Percentiles rank a stretch among this genome's conserved stretches.
phyloP scores from a whole-genome alignment of 2,329 filamentous ascomycete genomes.

The Paradendryphiella salina region DNA sequence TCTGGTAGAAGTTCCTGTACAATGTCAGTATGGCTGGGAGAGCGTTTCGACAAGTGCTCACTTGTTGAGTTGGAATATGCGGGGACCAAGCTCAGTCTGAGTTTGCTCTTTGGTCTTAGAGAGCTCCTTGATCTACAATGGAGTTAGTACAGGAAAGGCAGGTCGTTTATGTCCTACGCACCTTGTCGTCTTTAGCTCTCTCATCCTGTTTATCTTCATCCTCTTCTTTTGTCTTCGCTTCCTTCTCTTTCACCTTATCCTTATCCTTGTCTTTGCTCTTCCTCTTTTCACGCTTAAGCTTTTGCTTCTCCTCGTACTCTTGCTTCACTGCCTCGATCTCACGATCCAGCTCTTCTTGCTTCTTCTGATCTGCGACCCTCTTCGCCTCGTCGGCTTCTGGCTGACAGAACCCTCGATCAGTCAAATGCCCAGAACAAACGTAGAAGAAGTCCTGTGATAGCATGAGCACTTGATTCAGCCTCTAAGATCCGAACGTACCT shows the following conservation, averaged over 20 bases:
- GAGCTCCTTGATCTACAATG: conserved; percentile 51
- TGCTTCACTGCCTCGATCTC: conserved; percentile 56
- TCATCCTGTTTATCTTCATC: conserved; percentile 67
- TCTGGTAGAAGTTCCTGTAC: conserved; percentile 78
- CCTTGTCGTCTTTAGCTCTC: conserved; percentile 64
- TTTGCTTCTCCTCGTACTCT: conserved; percentile 58
- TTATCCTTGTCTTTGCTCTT: conserved; percentile 56
- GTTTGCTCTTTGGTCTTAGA: conserved; percentile 52
- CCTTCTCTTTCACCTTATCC: conserved; percentile 63
- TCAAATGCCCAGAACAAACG: conserved; percentile 79
- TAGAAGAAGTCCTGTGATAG: conserved; percentile 80
- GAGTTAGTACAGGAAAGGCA: conserved; percentile 8
- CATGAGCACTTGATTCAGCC: neutral
- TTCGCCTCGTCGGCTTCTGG: conserved; percentile 72
- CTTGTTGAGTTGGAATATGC: conserved; percentile 84
- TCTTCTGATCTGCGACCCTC: conserved; percentile 58
- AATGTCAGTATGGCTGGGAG: neutral
- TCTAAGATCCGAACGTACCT: conserved; percentile 58
- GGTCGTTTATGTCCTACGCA: conserved; percentile 26
- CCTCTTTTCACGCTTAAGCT: conserved; percentile 58
- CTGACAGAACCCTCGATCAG: conserved; percentile 77
- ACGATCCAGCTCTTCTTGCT: conserved; percentile 53
- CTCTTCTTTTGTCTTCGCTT: conserved; percentile 63
- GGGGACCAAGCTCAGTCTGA: conserved; percentile 66
- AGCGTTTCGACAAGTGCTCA: conserved; percentile 44